Conservation (phyloP, 441 rosid species). For the Gossypium schwendimanii region DNA sequence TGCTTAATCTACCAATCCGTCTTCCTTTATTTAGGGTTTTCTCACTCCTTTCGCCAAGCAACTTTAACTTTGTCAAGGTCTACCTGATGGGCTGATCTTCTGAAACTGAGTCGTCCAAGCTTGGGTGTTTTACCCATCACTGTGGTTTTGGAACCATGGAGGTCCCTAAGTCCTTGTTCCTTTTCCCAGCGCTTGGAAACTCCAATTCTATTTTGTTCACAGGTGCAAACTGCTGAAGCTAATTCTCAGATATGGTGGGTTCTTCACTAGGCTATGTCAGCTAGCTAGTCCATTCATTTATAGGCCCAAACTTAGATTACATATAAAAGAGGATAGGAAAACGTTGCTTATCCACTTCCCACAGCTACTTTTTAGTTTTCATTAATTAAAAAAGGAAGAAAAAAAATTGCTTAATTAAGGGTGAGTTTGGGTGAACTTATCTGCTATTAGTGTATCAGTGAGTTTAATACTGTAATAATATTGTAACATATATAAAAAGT, state of each 20-base stretch:
- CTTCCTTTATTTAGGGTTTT: background rate
- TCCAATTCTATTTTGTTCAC: background rate
- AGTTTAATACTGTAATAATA: no score
- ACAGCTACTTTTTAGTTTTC: no score
- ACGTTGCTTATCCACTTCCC: no score
- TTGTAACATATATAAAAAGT: no score
- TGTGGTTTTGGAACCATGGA: background rate
- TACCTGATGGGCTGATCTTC: no score
- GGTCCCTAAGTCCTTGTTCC: background rate
- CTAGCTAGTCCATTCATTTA: background rate
- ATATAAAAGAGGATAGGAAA: no score
- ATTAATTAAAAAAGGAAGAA: no score
- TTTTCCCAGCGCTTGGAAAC: background rate
- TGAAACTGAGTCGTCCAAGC: background rate
- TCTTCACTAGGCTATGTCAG: background rate
- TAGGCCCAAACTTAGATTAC: background rate
- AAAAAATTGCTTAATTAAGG: no score
- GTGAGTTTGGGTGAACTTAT: no score
- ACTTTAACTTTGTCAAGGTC: background rate
- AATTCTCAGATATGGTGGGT: background rate
- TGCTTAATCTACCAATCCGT: background rate
- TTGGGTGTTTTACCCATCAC: background rate
- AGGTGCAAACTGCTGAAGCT: no score
- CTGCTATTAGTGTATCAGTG: no score
- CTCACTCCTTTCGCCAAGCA: background rate